Base-by-base conservation (phyloP, 2,329 filamentous ascomycete genomes). In the Aspergillus quadrilineatus region DNA sequence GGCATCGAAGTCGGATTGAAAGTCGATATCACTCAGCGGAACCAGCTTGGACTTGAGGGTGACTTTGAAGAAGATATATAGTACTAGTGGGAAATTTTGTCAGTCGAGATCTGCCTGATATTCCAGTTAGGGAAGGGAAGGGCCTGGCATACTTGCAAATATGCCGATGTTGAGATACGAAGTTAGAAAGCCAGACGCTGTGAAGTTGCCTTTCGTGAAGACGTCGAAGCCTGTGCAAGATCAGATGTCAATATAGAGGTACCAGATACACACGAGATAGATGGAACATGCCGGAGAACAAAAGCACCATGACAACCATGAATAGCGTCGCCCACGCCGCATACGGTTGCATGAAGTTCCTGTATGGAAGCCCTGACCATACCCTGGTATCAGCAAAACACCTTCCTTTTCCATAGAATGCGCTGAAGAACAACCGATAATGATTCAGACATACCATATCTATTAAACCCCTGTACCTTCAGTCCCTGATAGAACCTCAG, bases 101-200 rank as follows among this genome's bases (percentile, higher is more conserved):
- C 3, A 22, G 22, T 22, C 22, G 22, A 22, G 3, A 22, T 22
- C 22, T 3, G 22, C 22, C 22, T 22, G 22, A 22, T 22, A 22
- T 22, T 4, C 22, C 22, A 4, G 3, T 22, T 22, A 22, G 22
- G 22, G 22, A 22, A 22, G 22, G 22, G 3, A 3, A 22, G 22
- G 3, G 22, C 22, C 22, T 12, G 45, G 10, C 45, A 39, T 39
- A 49, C 46, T 32, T 22, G 32, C 46, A 37, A 49, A 49, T 8
- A 49, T 49, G 8, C n/a, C 46, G 39, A 49, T 49, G 22, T 49
- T 49, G 4, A 49, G 46, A 34, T 49, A 49, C 15, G 46, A 49
- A 6, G 46, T 49, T 17, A 49, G 46, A 12, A 49, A 49, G 15
- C 46, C 32, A 6, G 30, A 14, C 4, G 46, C 46, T n/a, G 46